Percentiles rank a stretch among this genome's conserved stretches.
These are phyloP conservation scores for Fistulinella prunicolor DNA, from an alignment of 768 basidiomycete species.

Conservation along the genomic window DNA sequence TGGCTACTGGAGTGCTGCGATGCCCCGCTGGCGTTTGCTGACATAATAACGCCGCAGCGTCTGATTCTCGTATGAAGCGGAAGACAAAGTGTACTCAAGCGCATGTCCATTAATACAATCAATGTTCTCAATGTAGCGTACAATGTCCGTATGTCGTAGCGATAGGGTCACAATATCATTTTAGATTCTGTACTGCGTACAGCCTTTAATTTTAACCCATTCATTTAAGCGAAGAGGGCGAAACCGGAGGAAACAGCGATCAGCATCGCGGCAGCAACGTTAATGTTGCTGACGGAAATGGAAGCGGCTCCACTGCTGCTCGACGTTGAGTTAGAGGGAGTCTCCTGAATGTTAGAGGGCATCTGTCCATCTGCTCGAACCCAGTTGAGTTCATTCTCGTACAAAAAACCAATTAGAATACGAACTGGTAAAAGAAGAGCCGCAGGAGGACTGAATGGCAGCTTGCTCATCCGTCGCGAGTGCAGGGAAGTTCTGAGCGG, in stretches of 20 bases:
- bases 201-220: background rate
- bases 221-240: constrained; percentile 32
- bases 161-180: background rate
- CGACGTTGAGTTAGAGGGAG: constrained; percentile 23
- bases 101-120: constrained; percentile 3
- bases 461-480: constrained; percentile 29
- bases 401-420: background rate
- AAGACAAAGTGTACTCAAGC: background rate
- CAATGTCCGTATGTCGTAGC: background rate
- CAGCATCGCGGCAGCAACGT: constrained; percentile 27
- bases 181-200: background rate
- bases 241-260: constrained; percentile 36
- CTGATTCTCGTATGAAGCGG: too few relatives aligned
- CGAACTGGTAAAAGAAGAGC: constrained; percentile 52
- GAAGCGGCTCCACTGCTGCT: constrained; percentile 18
- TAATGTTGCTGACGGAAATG: constrained; percentile 22
- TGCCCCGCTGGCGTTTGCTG: constrained; percentile 10
- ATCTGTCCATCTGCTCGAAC: constrained; percentile 29
- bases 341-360: constrained; percentile 25
- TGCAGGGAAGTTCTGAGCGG: constrained; percentile 36
- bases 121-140: background rate
- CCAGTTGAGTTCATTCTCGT: background rate
- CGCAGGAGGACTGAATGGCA: constrained; percentile 38
- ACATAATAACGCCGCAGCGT: constrained; percentile 9
- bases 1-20: background rate